These are phyloP conservation scores for Pelargonium nanum DNA, from an alignment of 345 rosid species.

Conservation along the genomic window DNA sequence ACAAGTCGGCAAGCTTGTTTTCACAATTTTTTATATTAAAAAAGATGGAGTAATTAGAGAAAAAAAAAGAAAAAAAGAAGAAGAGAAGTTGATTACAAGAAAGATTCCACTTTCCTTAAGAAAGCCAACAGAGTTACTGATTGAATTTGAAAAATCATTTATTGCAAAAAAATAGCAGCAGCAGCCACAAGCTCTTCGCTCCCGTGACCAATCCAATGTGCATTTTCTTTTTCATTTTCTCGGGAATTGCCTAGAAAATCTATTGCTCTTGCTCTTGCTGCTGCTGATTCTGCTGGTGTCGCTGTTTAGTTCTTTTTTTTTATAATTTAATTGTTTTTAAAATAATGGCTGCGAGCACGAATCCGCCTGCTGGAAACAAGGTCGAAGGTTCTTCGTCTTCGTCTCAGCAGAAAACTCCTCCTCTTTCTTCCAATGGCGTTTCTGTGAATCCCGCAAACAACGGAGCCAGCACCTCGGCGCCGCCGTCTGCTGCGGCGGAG, in stretches of 20 bases:
- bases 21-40: too few relatives aligned
- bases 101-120: neutral
- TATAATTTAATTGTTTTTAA: too few relatives aligned
- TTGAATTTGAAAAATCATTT: too few relatives aligned
- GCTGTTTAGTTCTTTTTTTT: neutral
- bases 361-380: neutral
- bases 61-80: too few relatives aligned
- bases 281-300: neutral
- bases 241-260: neutral
- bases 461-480: slow-evolving; percentile 4
- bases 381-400: neutral
- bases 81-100: neutral
- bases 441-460: neutral
- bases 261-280: too few relatives aligned
- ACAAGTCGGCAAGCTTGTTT: neutral
- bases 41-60: neutral
- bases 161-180: neutral
- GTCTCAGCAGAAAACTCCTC: neutral
- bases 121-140: neutral
- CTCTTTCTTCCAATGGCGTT: neutral
- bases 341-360: neutral
- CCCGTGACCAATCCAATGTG: neutral
- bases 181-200: neutral
- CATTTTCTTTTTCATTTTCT: neutral
- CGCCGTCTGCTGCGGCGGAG: slow-evolving; percentile 13